These are phyloP conservation scores for Kuraishia capsulata DNA, from an alignment of 805 yeast genomes.

Conservation along the genomic window DNA sequence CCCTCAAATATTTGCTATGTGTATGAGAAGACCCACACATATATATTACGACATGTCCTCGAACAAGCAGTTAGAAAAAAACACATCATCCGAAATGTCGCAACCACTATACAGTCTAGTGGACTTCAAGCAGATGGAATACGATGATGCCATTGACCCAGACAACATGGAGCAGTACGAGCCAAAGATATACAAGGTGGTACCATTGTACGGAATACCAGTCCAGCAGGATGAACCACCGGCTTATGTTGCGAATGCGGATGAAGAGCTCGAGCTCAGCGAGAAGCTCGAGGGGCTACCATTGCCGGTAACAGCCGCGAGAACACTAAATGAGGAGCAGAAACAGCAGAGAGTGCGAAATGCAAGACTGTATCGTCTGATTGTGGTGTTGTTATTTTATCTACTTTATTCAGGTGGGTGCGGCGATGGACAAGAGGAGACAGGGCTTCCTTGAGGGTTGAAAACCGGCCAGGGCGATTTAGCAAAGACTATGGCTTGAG, in stretches of 20 bases:
- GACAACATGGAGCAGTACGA: slow-evolving; percentile 21
- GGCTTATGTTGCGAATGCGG: neutral
- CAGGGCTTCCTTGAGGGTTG: too few species aligned
- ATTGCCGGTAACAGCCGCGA: neutral
- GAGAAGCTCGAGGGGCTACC: neutral
- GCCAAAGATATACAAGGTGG: slow-evolving; percentile 21
- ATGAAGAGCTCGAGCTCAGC: too few species aligned
- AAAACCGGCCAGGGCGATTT: too few species aligned
- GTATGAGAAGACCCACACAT: slow-evolving; percentile 14
- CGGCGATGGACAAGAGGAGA: too few species aligned
- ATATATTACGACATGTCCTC: slow-evolving; percentile 6
- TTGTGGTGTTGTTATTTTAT: too few species aligned
- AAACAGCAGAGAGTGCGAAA: too few species aligned
- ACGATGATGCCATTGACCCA: slow-evolving; percentile 19
- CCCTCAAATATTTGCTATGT: too few species aligned
- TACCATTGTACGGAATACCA: slow-evolving; percentile 1
- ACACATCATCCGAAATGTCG: neutral
- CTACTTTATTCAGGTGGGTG: too few species aligned
- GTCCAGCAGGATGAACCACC: neutral
- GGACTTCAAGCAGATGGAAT: slow-evolving; percentile 16
- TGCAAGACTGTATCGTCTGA: too few species aligned
- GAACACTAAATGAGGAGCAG: too few species aligned
- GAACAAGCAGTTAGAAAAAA: slow-evolving; percentile 1
- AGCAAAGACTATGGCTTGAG: too few species aligned
- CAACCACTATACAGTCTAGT: slow-evolving; percentile 1